Evolutionary conservation across 2,329 filamentous ascomycete species (phyloP), one percentile per base, ranked within the genome.

Genomic region (Mycosphaerella sp.): DNA sequence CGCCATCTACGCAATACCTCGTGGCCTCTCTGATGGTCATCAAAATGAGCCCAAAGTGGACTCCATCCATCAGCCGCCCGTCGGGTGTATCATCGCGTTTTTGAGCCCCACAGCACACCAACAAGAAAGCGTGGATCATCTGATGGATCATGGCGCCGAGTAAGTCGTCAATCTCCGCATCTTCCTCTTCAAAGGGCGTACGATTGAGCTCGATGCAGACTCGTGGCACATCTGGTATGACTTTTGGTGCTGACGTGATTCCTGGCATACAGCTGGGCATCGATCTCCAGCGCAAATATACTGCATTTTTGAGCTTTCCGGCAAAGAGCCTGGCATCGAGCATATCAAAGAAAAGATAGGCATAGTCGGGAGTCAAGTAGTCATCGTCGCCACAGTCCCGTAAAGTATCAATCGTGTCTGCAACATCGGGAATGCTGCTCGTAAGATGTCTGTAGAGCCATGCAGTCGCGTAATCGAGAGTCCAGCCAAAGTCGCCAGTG

Each of bases 91-190:
- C 62, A 4, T 65, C 63, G 32, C 66, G 66, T 11, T 64, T 59
- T 51, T 70, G 66, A 2, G 67, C 65, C 7, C 70, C 71, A 47
- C 73, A 75, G 48, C 69, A 69, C n/a, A 74, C 64, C 2, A 74
- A 64, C 53, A 74, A 72, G 60, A 70, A 75, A 11, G 72, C 72
- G 47, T 75, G 73, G 36, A 74, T 73, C 73, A 75, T 75, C 43
- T 75, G 73, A 53, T 75, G 73, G 5, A 75, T 68, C 40, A 74
- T 58, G 5, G 59, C 64, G 12, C 69, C 70, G 11, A 74, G 56
- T 26, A 73, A 61, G 9, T 71, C 64, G 45, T 68, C 64, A 4
- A 69, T 61, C 17, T 58, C 60, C 2, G 60, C 66, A 10, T 64
- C 60, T 10, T 61, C 53, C 17, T 69, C 59, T 21, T 64, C 57